Conservation (phyloP, 2,329 filamentous ascomycete species). For the Parafenestella ontariensis region DNA sequence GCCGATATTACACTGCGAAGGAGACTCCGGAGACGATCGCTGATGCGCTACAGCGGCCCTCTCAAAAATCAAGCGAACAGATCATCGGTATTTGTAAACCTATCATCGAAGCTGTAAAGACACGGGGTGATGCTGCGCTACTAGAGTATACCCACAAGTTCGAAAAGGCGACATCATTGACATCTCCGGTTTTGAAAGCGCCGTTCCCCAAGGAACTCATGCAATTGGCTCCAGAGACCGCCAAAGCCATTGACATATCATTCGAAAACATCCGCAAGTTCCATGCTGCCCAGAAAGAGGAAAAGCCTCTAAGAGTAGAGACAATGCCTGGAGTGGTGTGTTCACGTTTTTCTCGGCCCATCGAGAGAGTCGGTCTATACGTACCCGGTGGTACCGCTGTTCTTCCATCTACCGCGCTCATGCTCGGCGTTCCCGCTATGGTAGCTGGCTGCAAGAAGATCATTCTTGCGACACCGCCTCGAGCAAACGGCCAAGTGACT, state of each 20-base stretch:
- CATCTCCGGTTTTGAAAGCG: constrained; percentile 85
- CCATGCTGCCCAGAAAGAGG: constrained; percentile 88
- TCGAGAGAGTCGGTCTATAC: constrained; percentile 95
- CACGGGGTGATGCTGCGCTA: constrained; percentile 84
- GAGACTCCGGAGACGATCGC: constrained; percentile 70
- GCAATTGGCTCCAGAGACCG: constrained; percentile 82
- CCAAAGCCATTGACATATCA: constrained; percentile 89
- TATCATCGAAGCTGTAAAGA: constrained; percentile 87
- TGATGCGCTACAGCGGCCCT: constrained; percentile 82
- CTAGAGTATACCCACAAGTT: constrained; percentile 97
- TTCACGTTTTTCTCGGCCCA: constrained; percentile 88
- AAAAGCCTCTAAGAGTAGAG: constrained; percentile 82
- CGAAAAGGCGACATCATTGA: constrained; percentile 91
- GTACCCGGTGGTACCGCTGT: constrained; percentile 96
- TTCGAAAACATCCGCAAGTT: constrained; percentile 95
- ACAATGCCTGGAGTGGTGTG: constrained; percentile 98
- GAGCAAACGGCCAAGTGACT: constrained; percentile 86
- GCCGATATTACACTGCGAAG: constrained; percentile 72
- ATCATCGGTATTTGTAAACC: constrained; percentile 91
- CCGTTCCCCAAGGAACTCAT: constrained; percentile 88
- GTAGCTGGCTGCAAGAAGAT: constrained; percentile 97
- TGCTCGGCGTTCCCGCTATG: constrained; percentile 97
- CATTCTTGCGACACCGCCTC: constrained; percentile 88
- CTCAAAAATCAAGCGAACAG: constrained; percentile 91
- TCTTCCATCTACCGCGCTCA: constrained; percentile 94